These are phyloP conservation scores for Fusarium lateritium DNA, from an alignment of 2,329 filamentous ascomycete species.

Conservation along the genomic window DNA sequence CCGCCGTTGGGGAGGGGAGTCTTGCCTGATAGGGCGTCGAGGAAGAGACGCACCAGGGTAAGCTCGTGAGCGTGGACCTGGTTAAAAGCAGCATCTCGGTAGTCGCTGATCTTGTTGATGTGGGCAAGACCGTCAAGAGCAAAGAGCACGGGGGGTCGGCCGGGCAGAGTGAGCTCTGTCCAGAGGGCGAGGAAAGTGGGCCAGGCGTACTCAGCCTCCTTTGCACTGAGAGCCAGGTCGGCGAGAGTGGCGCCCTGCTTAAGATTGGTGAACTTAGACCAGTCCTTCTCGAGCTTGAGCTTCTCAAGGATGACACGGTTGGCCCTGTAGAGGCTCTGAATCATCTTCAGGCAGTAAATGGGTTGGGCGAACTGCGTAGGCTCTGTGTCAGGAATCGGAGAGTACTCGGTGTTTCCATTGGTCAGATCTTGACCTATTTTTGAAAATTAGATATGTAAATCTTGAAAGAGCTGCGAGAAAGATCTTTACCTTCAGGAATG, in stretches of 20 bases:
- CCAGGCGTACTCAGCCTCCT: constrained; percentile 85
- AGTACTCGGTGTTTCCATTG: constrained; percentile 85
- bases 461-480: background rate
- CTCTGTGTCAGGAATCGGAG: constrained; percentile 72
- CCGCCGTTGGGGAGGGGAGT: constrained; percentile 78
- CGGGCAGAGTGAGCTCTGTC: constrained; percentile 77
- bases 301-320: constrained; percentile 76
- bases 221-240: constrained; percentile 78
- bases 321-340: constrained; percentile 79
- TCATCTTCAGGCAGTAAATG: constrained; percentile 80
- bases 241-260: constrained; percentile 74
- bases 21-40: constrained; percentile 77
- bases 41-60: constrained; percentile 80
- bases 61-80: constrained; percentile 90
- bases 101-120: constrained; percentile 84
- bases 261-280: constrained; percentile 60
- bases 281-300: constrained; percentile 61
- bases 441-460: constrained; percentile 3
- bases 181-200: constrained; percentile 85
- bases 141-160: constrained; percentile 76
- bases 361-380: constrained; percentile 82
- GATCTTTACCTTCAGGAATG: constrained; percentile 82
- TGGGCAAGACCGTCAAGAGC: constrained; percentile 84
- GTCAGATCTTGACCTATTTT: constrained; percentile 80
- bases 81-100: constrained; percentile 79